These are phyloP conservation scores for Xylariaceae sp. DNA, from an alignment of 2,329 filamentous ascomycete species.

Conservation along the genomic window DNA sequence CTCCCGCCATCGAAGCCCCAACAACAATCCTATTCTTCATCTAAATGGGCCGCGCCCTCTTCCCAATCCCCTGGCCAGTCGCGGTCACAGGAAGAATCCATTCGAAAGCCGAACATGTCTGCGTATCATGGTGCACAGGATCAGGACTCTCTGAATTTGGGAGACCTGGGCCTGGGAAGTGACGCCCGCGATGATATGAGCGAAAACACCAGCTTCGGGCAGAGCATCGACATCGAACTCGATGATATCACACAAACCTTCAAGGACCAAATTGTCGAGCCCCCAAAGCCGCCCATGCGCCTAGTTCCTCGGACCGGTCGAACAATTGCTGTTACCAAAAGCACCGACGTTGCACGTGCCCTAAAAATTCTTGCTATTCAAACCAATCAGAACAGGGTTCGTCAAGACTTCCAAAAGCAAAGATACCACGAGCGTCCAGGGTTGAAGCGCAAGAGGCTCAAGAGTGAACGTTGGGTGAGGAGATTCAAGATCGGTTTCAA, in stretches of 20 bases:
- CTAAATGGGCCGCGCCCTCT: constrained; percentile 9
- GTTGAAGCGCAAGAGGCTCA: constrained; percentile 71
- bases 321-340: constrained; percentile 36
- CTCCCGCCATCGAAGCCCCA: constrained; percentile 4
- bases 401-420: constrained; percentile 52
- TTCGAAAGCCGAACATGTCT: not conserved
- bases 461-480: constrained; percentile 62
- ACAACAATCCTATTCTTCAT: constrained; percentile 6
- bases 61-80: too few relatives aligned
- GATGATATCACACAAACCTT: too few relatives aligned
- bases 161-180: not conserved
- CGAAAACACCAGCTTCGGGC: too few relatives aligned
- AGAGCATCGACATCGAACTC: too few relatives aligned
- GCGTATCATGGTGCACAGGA: not conserved
- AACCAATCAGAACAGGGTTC: constrained; percentile 51
- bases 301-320: constrained; percentile 40
- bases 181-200: too few relatives aligned
- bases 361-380: constrained; percentile 38
- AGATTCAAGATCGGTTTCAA: constrained; percentile 68
- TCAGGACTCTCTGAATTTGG: not conserved
- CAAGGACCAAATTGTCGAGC: too few relatives aligned
- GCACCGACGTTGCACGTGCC: constrained; percentile 41
- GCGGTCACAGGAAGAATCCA: not conserved
- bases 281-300: constrained; percentile 22
- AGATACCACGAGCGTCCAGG: constrained; percentile 71